phyloP scores from a whole-genome alignment of 129 eudicot species.

The Tanacetum coccineum region DNA sequence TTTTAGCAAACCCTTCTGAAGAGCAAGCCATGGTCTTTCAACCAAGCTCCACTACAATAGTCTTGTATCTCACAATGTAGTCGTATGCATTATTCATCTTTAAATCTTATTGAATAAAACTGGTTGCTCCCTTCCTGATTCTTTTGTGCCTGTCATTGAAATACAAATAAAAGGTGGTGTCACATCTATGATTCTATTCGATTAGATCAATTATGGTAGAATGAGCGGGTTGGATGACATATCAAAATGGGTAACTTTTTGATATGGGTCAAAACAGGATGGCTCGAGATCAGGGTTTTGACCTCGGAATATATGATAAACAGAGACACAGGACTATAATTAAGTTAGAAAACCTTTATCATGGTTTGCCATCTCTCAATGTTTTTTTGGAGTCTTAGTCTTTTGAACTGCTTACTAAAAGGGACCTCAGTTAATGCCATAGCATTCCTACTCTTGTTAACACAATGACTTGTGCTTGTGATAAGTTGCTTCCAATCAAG shows the following conservation, averaged over 20 bases:
- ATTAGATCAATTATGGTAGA: background rate
- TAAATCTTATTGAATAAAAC: too few relatives aligned
- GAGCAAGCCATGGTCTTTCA: conserved; percentile 66
- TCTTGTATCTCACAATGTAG: too few relatives aligned
- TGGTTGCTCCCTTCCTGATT: too few relatives aligned
- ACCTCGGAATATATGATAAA: too few relatives aligned
- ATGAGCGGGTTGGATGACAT: background rate
- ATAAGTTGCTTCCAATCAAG: conserved; percentile 76
- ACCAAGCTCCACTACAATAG: too few relatives aligned
- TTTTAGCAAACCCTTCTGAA: conserved; percentile 42
- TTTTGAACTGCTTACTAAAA: background rate
- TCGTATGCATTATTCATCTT: too few relatives aligned
- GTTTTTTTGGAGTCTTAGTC: background rate
- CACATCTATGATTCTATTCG: background rate
- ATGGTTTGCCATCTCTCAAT: too few relatives aligned
- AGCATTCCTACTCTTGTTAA: background rate
- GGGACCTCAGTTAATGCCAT: background rate
- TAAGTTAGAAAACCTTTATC: too few relatives aligned
- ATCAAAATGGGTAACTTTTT: background rate
- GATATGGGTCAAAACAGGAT: background rate
- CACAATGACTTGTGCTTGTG: conserved; percentile 47
- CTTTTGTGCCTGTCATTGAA: too few relatives aligned
- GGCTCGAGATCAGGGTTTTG: too few relatives aligned
- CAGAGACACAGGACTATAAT: too few relatives aligned
- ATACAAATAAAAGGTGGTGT: too few relatives aligned